These are phyloP conservation scores for Pittosporum tobira DNA, from an alignment of 129 eudicot species.

Conservation along the genomic window DNA sequence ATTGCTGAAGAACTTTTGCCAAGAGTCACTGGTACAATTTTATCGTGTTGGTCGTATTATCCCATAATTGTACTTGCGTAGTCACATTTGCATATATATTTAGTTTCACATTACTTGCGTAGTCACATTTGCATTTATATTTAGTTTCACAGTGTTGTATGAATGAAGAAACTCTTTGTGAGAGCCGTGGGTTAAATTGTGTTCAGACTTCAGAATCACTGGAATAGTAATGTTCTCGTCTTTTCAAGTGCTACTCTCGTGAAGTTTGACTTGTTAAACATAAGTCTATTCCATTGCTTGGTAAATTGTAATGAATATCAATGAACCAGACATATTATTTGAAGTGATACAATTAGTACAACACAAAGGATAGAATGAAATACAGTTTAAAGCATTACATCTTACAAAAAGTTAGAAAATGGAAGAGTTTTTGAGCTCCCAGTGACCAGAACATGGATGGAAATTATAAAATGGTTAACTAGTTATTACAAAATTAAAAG, in stretches of 20 bases:
- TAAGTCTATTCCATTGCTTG: not conserved
- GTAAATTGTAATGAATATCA: not conserved
- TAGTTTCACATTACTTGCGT: too few species aligned
- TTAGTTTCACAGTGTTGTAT: too few species aligned
- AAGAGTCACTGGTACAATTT: not conserved
- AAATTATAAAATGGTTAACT: too few species aligned
- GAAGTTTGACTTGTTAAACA: not conserved
- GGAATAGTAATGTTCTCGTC: not conserved
- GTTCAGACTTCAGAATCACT: not conserved
- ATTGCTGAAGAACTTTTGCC: too few species aligned
- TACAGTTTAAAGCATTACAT: too few species aligned
- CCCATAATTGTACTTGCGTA: too few species aligned
- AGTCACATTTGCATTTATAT: not conserved
- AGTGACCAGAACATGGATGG: too few species aligned
- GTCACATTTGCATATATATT: not conserved
- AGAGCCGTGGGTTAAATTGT: not conserved
- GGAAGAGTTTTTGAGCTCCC: too few species aligned
- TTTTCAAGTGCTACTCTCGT: not conserved
- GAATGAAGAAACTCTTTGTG: not conserved
- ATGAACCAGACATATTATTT: not conserved
- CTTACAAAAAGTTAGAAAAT: too few species aligned
- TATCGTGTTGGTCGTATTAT: not conserved
- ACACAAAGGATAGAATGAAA: not conserved
- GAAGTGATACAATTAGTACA: not conserved
- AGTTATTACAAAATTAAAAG: too few species aligned